Conservation (phyloP, 2,329 filamentous ascomycete species). For the Botrytis hyacinthi region DNA sequence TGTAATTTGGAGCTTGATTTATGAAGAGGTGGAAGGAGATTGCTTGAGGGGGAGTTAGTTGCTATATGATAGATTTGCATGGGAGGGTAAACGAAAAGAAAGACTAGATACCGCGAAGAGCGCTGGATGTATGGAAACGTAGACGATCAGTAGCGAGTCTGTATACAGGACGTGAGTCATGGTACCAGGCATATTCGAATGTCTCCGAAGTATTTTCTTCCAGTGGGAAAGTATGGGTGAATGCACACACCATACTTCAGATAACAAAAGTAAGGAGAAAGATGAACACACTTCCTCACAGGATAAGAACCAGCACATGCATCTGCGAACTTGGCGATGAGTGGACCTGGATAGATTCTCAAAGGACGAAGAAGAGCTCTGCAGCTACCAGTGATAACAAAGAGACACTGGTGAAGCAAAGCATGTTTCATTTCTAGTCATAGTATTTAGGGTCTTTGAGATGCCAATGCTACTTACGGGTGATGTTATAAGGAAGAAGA, state of each 20-base stretch:
- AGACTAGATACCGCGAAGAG: not conserved
- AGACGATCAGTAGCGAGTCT: not conserved
- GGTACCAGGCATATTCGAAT: not conserved
- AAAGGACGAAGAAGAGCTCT: conserved; percentile 63
- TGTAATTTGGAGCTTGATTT: not conserved
- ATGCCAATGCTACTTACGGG: not conserved
- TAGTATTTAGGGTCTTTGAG: too few relatives aligned
- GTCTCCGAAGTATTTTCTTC: not conserved
- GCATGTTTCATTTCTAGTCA: not conserved
- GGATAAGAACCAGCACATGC: conserved; percentile 70
- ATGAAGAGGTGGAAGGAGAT: not conserved
- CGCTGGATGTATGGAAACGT: not conserved
- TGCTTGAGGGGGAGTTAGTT: too few relatives aligned
- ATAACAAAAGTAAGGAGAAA: conserved; percentile 70
- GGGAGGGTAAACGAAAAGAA: not conserved
- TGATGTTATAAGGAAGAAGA: not conserved
- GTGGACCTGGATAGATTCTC: conserved; percentile 62
- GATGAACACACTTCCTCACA: conserved; percentile 70
- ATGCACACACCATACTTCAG: conserved; percentile 58
- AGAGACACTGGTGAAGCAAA: not conserved
- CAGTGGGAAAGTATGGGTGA: too few relatives aligned
- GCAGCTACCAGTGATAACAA: conserved; percentile 46
- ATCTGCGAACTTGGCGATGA: conserved; percentile 62
- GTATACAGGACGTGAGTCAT: not conserved
- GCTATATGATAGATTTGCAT: not conserved